These are phyloP conservation scores for Aspergillus udagawae DNA, from an alignment of 2,329 filamentous ascomycete genomes.

Conservation along the genomic window DNA sequence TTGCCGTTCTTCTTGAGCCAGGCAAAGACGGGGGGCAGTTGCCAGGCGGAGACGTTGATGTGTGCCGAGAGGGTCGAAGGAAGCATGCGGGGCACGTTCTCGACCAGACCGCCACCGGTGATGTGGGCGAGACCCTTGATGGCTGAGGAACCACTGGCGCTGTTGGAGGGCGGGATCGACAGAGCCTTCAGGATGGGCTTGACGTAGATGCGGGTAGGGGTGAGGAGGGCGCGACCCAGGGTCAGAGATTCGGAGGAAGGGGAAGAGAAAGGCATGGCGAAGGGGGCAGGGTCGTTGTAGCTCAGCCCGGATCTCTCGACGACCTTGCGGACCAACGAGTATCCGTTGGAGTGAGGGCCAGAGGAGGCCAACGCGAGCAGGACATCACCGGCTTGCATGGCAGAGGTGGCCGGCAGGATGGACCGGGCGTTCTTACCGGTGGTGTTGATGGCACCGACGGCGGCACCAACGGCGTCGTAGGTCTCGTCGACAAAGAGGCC, in stretches of 20 bases:
- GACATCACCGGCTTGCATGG: conserved; percentile 78
- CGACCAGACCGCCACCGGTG: conserved; percentile 85
- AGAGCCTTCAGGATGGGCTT: conserved; percentile 69
- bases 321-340: conserved; percentile 91
- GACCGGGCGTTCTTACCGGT: conserved; percentile 50
- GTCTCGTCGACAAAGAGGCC: conserved; percentile 85
- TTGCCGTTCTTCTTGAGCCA: conserved; percentile 76
- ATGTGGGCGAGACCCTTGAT: conserved; percentile 96
- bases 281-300: conserved; percentile 72
- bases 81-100: conserved; percentile 94
- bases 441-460: conserved; percentile 72
- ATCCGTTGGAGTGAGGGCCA: conserved; percentile 94
- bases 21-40: conserved; percentile 71
- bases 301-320: conserved; percentile 67
- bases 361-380: conserved; percentile 80
- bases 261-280: conserved; percentile 69
- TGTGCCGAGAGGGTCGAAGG: conserved; percentile 73
- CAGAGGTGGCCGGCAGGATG: conserved; percentile 69
- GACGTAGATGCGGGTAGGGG: conserved; percentile 92
- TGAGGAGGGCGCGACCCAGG: conserved; percentile 74
- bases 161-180: conserved; percentile 40
- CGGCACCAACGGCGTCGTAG: conserved; percentile 89
- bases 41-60: conserved; percentile 73
- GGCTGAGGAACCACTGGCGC: conserved; percentile 40
- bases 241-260: conserved; percentile 60